Percentiles rank a stretch among this genome's conserved stretches.
Evolutionary conservation across 139 green algal genomes (phyloP).

Genomic region (Edaphochlamys debaryana): DNA sequence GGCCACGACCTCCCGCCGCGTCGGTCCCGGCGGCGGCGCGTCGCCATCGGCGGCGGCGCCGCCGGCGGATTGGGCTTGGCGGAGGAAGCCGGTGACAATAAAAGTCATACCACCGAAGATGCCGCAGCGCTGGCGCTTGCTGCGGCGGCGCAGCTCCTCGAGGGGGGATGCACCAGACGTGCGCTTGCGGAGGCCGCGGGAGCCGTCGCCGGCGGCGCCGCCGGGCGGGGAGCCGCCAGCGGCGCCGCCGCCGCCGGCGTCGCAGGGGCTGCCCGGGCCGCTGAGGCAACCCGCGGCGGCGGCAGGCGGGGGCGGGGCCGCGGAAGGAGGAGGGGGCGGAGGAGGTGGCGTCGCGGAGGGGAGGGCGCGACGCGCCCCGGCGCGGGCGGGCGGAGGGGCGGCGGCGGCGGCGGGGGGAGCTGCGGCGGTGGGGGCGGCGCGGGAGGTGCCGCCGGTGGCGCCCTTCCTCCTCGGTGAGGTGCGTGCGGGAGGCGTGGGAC

Average conservation of each 20-base stretch:
- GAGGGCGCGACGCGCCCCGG: too few relatives aligned
- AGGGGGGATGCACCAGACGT: background rate
- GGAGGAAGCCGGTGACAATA: slow-evolving; percentile 20
- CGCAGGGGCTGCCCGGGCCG: background rate
- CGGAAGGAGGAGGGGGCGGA: background rate
- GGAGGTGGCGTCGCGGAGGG: too few relatives aligned
- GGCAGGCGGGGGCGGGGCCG: background rate
- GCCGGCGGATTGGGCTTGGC: background rate
- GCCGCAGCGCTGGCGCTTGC: slow-evolving; percentile 28
- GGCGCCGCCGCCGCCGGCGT: slow-evolving; percentile 1
- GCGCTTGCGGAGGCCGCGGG: slow-evolving; percentile 18
- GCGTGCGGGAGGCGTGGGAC: too few relatives aligned
- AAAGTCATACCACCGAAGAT: slow-evolving; percentile 34
- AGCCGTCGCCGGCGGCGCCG: too few relatives aligned
- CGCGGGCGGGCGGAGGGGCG: too few relatives aligned
- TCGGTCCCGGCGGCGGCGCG: background rate
- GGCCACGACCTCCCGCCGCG: background rate
- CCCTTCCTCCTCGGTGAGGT: background rate
- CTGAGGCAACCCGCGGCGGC: too few relatives aligned
- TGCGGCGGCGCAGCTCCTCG: slow-evolving; percentile 2
- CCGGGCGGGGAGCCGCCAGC: too few relatives aligned
- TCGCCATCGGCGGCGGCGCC: background rate
- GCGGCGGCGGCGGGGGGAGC: too few relatives aligned
- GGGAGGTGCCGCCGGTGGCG: background rate
- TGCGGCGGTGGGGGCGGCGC: too few relatives aligned